A percentile compares a stretch with the other conserved stretches of the same genome.
These are phyloP conservation scores for Candida glucosophila DNA, from an alignment of 1,139 yeast species.

Conservation along the genomic window DNA sequence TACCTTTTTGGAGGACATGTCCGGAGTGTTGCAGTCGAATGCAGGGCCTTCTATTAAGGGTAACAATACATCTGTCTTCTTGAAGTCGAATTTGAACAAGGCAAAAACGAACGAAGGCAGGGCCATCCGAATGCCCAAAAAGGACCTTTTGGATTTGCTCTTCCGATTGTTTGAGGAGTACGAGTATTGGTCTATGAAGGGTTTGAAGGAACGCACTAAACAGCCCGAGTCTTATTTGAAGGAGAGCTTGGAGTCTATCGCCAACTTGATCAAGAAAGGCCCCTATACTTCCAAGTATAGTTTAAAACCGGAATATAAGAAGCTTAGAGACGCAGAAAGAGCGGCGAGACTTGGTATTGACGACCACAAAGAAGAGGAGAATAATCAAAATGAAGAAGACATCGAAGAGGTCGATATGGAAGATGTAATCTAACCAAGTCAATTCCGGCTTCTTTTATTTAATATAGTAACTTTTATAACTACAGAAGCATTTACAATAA, in stretches of 20 bases:
- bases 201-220: slow-evolving; percentile 84
- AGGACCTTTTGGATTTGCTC: slow-evolving; percentile 78
- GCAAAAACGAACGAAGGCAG: slow-evolving; percentile 60
- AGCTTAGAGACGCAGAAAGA: slow-evolving; percentile 69
- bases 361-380: slow-evolving; percentile 6
- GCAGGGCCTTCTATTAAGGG: slow-evolving; percentile 78
- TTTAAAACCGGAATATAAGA: slow-evolving; percentile 82
- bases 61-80: slow-evolving; percentile 52
- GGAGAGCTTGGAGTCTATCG: slow-evolving; percentile 85
- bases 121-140: slow-evolving; percentile 90
- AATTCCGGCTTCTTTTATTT: slow-evolving; percentile 2
- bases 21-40: slow-evolving; percentile 79
- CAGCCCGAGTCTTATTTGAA: slow-evolving; percentile 94
- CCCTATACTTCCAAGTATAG: slow-evolving; percentile 92
- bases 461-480: neutral
- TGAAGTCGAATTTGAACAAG: slow-evolving; percentile 31
- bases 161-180: slow-evolving; percentile 89
- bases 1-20: slow-evolving; percentile 71
- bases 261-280: slow-evolving; percentile 84
- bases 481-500: slow-evolving; percentile 1
- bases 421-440: slow-evolving; percentile 22
- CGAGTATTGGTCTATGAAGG: slow-evolving; percentile 95
- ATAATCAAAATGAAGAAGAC: slow-evolving; percentile 36
- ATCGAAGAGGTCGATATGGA: slow-evolving; percentile 42
- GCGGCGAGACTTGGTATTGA: slow-evolving; percentile 50